A percentile compares a stretch with the other conserved stretches of the same genome.
Conservation (phyloP, 1,139 yeast species). For the Lodderomyces parapsilosis region DNA sequence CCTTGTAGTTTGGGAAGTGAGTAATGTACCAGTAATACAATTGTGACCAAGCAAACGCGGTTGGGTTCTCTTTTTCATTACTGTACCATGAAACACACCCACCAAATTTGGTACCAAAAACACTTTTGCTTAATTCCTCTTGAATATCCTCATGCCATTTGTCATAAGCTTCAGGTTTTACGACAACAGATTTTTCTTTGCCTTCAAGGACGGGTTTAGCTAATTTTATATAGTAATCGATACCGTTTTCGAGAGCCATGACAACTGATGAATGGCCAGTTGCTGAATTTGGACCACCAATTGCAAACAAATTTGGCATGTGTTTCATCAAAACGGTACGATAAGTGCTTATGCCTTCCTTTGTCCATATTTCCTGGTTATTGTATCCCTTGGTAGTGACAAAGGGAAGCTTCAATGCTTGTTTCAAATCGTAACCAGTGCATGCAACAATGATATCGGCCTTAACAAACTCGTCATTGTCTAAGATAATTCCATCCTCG, state of each 20-base stretch:
- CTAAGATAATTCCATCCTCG: slow-evolving; percentile 29
- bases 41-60: slow-evolving; percentile 44
- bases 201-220: slow-evolving; percentile 31
- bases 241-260: slow-evolving; percentile 40
- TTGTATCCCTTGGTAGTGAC: slow-evolving; percentile 29
- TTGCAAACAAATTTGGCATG: slow-evolving; percentile 35
- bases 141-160: slow-evolving; percentile 36
- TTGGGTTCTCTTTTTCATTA: slow-evolving; percentile 26
- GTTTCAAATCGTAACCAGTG: slow-evolving; percentile 36
- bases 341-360: slow-evolving; percentile 37
- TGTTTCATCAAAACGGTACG: slow-evolving; percentile 33
- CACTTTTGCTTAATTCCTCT: slow-evolving; percentile 25
- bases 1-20: slow-evolving; percentile 28
- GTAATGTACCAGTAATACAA: slow-evolving; percentile 30
- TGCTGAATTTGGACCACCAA: slow-evolving; percentile 45
- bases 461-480: slow-evolving; percentile 27
- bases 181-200: slow-evolving; percentile 27
- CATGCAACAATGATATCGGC: slow-evolving; percentile 47
- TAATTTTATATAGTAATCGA: slow-evolving; percentile 25
- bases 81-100: slow-evolving; percentile 47
- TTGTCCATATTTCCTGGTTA: slow-evolving; percentile 25
- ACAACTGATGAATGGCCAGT: slow-evolving; percentile 48
- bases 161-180: slow-evolving; percentile 34
- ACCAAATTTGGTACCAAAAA: slow-evolving; percentile 42
- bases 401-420: slow-evolving; percentile 22